phyloP scores from a whole-genome alignment of 176 grass and related monocot species.

The Musa schizocarpa region DNA sequence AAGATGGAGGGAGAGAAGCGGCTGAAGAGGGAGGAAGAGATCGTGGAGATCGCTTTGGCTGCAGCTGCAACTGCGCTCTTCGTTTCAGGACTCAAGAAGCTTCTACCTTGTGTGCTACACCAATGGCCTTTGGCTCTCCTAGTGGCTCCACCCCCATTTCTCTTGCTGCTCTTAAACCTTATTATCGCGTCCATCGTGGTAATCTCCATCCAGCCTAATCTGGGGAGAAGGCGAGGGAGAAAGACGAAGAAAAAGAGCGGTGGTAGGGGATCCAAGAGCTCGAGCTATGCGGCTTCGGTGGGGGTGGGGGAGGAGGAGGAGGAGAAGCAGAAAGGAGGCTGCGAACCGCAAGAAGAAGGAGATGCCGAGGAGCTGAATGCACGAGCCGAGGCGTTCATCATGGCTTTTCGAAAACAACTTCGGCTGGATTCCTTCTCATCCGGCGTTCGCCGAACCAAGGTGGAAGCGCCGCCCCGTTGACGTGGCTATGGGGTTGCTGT shows the following conservation, averaged over 20 bases:
- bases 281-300: background rate
- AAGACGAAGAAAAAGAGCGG: background rate
- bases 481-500: too few relatives aligned
- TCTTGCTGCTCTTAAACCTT: constrained; percentile 77
- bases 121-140: constrained; percentile 30
- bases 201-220: constrained; percentile 27
- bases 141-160: constrained; percentile 42
- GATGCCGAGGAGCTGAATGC: constrained; percentile 65
- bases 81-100: constrained; percentile 62
- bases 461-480: too few relatives aligned
- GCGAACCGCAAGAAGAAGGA: background rate
- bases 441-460: background rate
- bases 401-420: constrained; percentile 69
- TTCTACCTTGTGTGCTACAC: constrained; percentile 29
- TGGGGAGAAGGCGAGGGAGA: background rate
- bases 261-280: too few relatives aligned
- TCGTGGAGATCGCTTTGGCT: constrained; percentile 56
- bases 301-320: background rate
- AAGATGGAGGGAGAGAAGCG: constrained; percentile 30
- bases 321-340: constrained; percentile 1
- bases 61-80: constrained; percentile 56
- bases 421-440: constrained; percentile 63
- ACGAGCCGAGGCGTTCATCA: constrained; percentile 81
- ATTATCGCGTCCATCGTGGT: constrained; percentile 79
- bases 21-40: constrained; percentile 49